These are phyloP conservation scores for Gastrolobium villosum DNA, from an alignment of 306 rosid genomes.

Conservation along the genomic window DNA sequence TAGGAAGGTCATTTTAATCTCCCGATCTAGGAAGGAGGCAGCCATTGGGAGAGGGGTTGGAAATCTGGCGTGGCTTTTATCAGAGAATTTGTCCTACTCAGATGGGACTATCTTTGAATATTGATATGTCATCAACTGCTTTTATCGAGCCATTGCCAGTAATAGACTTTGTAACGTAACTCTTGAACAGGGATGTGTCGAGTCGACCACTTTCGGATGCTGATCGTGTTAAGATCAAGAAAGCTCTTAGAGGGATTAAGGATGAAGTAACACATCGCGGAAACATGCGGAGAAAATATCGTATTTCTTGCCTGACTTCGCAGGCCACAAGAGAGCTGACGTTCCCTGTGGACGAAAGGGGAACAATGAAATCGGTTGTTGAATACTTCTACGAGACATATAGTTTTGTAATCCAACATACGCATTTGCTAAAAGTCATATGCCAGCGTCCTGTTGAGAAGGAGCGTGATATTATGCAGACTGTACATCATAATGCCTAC, in stretches of 20 bases:
- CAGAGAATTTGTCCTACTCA: constrained; percentile 99
- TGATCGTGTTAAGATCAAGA: constrained; percentile 94
- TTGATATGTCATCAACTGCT: constrained; percentile 98
- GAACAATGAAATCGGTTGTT: constrained; percentile 92
- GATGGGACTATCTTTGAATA: constrained; percentile 93
- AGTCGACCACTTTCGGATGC: constrained; percentile 87
- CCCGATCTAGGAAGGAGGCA: constrained; percentile 88
- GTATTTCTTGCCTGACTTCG: constrained; percentile 90
- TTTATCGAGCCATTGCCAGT: constrained; percentile 96
- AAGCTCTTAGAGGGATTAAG: constrained; percentile 93
- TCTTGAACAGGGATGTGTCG: constrained; percentile 83
- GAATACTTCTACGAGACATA: constrained; percentile 92
- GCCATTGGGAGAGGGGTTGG: constrained; percentile 93
- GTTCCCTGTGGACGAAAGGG: constrained; percentile 98
- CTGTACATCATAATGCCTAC: constrained; percentile 89
- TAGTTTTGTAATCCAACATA: constrained; percentile 84
- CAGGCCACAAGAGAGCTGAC: constrained; percentile 95
- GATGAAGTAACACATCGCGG: constrained; percentile 98
- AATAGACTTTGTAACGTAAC: constrained; percentile 84
- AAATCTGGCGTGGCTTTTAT: constrained; percentile 99
- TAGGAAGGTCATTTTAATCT: constrained; percentile 95
- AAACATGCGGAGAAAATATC: constrained; percentile 92
- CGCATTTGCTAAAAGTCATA: constrained; percentile 85
- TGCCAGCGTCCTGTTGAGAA: constrained; percentile 95
- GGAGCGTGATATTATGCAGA: constrained; percentile 88